Base-by-base conservation (phyloP, 306 rosid species). In the Glycine soja region DNA sequence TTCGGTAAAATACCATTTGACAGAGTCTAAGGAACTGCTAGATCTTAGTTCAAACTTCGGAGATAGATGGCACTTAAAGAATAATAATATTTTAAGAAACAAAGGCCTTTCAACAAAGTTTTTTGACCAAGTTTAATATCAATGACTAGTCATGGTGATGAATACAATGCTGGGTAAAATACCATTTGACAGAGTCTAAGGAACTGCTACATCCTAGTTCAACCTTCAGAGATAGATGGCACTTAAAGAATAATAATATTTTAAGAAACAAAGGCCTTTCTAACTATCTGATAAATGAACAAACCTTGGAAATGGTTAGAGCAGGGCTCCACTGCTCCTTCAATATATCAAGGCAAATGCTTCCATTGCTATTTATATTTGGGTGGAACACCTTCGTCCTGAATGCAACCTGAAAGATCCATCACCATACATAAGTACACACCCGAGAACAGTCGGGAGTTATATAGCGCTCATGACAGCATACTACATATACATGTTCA, bases 281-380 rank as follows among this genome's bases (percentile, higher is more conserved):
- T 38, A 12, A 50, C 48, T 56, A 30, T 43, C 7, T 47, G 5
- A 40, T 6, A 53, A 51, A 51, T 50, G 2, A 3, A 72, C 12
- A 80, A 51, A 63, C 88, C 98, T 93, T 91, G 73, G 98, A 93
- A 84, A 93, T 93, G 61, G 98, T 91, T 63, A 93, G 88, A 78
- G 94, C 98, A 69, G 98, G 98, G 85, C 97, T 93, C 98, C 98
- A 93, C 65, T 93, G 93, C 89, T 91, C 97, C 86, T 91, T 93
- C 86, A 93, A 82, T 81, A 91, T 93, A 89, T 93, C 97, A 46
- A 93, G 93, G 82, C 98, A 93, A 85, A 93, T 93, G 84, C 92
- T 93, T 50, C 98, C 98, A 11, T 90, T 91, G 81, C 95, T 90
- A 83, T 90, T 90, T 13, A 93, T 91, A 70, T 93, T 93, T 38